phyloP scores from a whole-genome alignment of 73 alveolate species.

The Durusdinium trenchii region DNA sequence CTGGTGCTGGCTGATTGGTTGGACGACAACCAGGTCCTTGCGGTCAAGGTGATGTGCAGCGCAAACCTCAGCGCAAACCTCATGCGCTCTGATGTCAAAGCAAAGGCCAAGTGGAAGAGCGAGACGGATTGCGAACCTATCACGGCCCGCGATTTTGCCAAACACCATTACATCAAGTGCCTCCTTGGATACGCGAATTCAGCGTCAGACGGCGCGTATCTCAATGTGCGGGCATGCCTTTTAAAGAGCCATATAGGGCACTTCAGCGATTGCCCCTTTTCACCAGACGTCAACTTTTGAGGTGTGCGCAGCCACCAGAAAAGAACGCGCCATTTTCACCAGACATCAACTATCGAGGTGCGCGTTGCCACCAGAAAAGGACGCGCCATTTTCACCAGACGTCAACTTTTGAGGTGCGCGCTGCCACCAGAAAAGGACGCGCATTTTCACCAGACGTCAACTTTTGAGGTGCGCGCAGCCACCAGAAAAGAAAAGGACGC shows the following conservation, averaged over 20 bases:
- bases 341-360: no score
- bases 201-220: not conserved
- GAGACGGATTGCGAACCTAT: not conserved
- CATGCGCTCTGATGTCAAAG: not conserved
- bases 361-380: no score
- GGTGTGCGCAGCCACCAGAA: no score
- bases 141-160: constrained; percentile 12
- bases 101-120: constrained; percentile 28
- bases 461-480: no score
- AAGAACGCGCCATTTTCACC: no score
- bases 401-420: no score
- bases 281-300: not conserved
- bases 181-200: constrained; percentile 20
- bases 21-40: constrained; percentile 36
- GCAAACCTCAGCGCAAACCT: not conserved
- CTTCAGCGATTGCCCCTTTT: constrained; percentile 29
- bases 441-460: no score
- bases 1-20: constrained; percentile 32
- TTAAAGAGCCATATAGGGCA: constrained; percentile 2
- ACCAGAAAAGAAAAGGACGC: no score
- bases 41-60: not conserved
- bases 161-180: constrained; percentile 57
- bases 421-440: no score
- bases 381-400: no score
- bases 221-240: constrained; percentile 4